Percentiles rank a stretch among this genome's conserved stretches.
Evolutionary conservation across 1,139 yeast genomes (phyloP).

Genomic region (Taiozyma sp.): DNA sequence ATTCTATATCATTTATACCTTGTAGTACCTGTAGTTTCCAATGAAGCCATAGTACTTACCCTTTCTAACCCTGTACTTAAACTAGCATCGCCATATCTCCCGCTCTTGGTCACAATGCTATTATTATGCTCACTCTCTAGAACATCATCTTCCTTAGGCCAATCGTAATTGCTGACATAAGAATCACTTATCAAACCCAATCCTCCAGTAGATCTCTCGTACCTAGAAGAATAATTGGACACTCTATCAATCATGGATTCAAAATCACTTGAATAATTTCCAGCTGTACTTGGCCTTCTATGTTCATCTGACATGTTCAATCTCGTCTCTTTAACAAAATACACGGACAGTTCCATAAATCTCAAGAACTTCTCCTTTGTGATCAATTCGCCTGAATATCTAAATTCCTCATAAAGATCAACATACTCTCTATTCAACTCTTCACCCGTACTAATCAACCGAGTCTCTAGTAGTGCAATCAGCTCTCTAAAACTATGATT

Average conservation of each 20-base stretch:
- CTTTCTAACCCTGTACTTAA: background rate
- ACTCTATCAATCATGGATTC: slow-evolving; percentile 8
- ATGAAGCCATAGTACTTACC: background rate
- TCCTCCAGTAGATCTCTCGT: background rate
- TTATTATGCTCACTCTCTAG: background rate
- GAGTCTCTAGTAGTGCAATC: slow-evolving; percentile 24
- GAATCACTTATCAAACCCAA: background rate
- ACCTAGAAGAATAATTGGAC: slow-evolving; percentile 7
- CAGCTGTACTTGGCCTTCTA: background rate
- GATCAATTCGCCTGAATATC: slow-evolving; percentile 65
- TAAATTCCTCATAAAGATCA: slow-evolving; percentile 59
- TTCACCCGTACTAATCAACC: slow-evolving; percentile 19
- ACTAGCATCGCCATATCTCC: background rate
- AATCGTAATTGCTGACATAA: background rate
- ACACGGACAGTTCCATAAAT: slow-evolving; percentile 46
- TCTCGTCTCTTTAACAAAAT: slow-evolving; percentile 20
- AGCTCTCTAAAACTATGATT: slow-evolving; percentile 46
- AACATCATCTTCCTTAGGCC: background rate
- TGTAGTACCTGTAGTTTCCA: background rate
- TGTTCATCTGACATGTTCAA: background rate
- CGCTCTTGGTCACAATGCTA: background rate
- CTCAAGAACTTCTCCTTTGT: slow-evolving; percentile 54
- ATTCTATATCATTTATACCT: background rate
- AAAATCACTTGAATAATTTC: background rate
- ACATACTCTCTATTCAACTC: slow-evolving; percentile 37